Conservation (phyloP, 805 yeast genomes). For the Yamadazyma scolyti region DNA sequence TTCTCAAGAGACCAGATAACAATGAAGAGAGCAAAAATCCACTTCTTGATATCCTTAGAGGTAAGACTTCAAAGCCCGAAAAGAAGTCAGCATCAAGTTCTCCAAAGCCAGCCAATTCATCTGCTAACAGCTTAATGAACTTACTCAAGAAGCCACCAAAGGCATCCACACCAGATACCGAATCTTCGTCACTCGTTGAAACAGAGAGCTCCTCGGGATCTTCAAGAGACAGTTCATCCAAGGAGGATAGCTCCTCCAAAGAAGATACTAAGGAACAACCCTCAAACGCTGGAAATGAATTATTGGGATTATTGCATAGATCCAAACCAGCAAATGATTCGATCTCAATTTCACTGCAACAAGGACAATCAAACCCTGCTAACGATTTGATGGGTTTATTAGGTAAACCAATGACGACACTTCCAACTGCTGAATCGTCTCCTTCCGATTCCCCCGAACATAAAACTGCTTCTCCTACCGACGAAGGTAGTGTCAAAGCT, state of each 20-base stretch:
- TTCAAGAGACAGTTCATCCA: too few species aligned
- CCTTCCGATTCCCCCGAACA: neutral
- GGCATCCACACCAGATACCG: neutral
- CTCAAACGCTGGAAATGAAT: constrained; percentile 7
- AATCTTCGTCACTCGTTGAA: neutral
- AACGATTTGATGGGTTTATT: constrained; percentile 16
- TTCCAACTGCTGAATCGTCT: neutral
- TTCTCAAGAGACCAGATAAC: constrained; percentile 22
- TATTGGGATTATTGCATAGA: constrained; percentile 11
- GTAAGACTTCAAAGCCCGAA: neutral
- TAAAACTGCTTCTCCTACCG: neutral
- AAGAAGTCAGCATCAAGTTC: neutral
- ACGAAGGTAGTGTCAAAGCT: constrained; percentile 12
- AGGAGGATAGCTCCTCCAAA: too few species aligned
- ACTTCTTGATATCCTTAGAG: constrained; percentile 5
- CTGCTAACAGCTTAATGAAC: constrained; percentile 13
- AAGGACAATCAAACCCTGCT: constrained; percentile 7
- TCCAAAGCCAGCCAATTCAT: constrained; percentile 4
- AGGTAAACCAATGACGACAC: constrained; percentile 1
- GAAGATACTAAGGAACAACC: too few species aligned
- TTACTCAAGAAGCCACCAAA: constrained; percentile 12
- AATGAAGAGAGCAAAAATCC: constrained; percentile 2
- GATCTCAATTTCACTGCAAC: neutral
- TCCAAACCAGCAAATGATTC: neutral
- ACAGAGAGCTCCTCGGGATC: too few species aligned